Percentiles rank a stretch among this genome's conserved stretches.
phyloP scores from a whole-genome alignment of 2,329 filamentous ascomycete species.

The Diaporthe ilicicola region DNA sequence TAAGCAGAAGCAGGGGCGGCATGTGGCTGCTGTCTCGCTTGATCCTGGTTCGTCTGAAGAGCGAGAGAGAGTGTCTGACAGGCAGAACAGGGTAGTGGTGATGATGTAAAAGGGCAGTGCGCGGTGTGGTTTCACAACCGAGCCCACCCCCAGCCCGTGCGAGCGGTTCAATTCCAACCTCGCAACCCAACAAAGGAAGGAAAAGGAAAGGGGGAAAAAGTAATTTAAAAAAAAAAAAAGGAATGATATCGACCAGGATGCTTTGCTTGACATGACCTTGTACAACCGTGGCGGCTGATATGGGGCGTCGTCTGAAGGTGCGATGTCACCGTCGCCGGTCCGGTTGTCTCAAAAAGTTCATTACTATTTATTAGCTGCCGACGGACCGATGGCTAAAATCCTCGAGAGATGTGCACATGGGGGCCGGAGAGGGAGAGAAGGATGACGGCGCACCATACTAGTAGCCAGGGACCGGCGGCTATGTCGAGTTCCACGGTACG shows the following conservation, averaged over 20 bases:
- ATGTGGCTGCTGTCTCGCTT: not conserved
- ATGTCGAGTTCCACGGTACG: not conserved
- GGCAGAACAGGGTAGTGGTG: not conserved
- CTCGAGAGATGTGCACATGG: not conserved
- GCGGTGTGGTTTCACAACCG: constrained; percentile 9
- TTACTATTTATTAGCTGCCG: not conserved
- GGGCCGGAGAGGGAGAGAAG: too few relatives aligned
- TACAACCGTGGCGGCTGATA: not conserved
- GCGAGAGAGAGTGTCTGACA: constrained; percentile 1
- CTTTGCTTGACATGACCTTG: not conserved
- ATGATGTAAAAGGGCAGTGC: not conserved
- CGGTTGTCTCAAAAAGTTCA: not conserved
- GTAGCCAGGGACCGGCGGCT: not conserved
- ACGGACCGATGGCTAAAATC: constrained; percentile 21
- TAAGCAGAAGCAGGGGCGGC: not conserved
- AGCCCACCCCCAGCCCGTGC: not conserved
- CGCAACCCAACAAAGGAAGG: not conserved
- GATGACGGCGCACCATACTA: not conserved
- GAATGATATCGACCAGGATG: not conserved
- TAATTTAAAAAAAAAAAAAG: not conserved
- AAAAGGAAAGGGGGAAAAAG: not conserved
- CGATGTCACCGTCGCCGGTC: not conserved
- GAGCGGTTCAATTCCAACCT: not conserved
- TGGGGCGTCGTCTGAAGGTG: constrained; percentile 11
- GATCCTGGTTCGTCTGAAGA: constrained; percentile 12